Percentiles rank a stretch among this genome's conserved stretches.
Evolutionary conservation across 768 basidiomycete species (phyloP).

Genomic region (Rickenella mellea): DNA sequence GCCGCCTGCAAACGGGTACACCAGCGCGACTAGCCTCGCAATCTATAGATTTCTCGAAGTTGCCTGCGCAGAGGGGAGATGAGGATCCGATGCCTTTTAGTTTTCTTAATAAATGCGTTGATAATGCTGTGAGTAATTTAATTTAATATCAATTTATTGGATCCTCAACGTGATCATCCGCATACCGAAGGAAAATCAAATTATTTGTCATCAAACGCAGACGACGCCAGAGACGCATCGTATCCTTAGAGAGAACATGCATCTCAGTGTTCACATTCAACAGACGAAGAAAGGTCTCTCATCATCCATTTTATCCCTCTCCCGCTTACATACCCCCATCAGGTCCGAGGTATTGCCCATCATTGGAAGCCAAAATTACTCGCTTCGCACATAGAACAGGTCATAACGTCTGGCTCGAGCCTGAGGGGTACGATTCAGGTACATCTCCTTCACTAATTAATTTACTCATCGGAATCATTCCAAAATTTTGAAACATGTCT

Average conservation of each 20-base stretch:
- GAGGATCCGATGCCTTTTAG: slow-evolving; percentile 61
- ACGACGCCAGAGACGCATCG: slow-evolving; percentile 70
- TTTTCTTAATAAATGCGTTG: slow-evolving; percentile 56
- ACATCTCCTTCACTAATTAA: slow-evolving; percentile 1
- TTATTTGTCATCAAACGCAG: slow-evolving; percentile 60
- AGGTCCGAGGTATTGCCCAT: slow-evolving; percentile 91
- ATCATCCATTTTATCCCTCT: not conserved
- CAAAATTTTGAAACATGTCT: not conserved
- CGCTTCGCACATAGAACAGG: slow-evolving; percentile 63
- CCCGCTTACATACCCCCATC: not conserved
- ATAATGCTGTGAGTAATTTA: slow-evolving; percentile 47
- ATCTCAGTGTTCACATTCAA: slow-evolving; percentile 75
- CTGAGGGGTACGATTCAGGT: slow-evolving; percentile 88
- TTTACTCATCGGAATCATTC: not conserved
- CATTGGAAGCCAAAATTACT: slow-evolving; percentile 78
- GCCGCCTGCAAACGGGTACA: slow-evolving; percentile 57
- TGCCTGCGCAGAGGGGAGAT: slow-evolving; percentile 65
- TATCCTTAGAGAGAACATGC: slow-evolving; percentile 66
- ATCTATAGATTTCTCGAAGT: slow-evolving; percentile 58
- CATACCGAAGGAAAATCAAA: slow-evolving; percentile 53
- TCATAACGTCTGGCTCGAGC: slow-evolving; percentile 84
- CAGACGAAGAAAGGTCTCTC: slow-evolving; percentile 79
- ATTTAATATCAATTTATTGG: not conserved
- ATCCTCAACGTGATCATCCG: not conserved
- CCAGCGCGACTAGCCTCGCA: slow-evolving; percentile 67